Evolutionary conservation across 164 flowering plant genomes (phyloP), one percentile per base, ranked within the genome.

Genomic region (Chloranthus sessilifolius): DNA sequence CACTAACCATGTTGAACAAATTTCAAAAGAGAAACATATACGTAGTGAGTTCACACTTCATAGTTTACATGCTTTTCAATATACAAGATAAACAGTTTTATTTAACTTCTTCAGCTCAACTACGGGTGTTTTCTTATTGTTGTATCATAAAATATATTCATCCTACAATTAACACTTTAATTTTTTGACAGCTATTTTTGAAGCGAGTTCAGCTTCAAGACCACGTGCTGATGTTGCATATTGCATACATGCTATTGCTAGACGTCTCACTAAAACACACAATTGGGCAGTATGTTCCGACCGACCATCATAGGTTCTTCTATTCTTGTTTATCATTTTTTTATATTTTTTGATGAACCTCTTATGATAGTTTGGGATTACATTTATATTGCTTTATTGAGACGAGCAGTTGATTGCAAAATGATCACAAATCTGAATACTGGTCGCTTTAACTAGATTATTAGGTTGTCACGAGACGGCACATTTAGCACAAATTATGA

Each of bases 21-120:
- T 57, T 36, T 65, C 87, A 7, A 81, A 81, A 53, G 88, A 78
- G 61, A 76, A 69, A 50, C 83, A 78, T 39, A 59, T 81, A 24
- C 55, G 58, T 46, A 60, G 87, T 81, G 48, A 60, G 78, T 55
- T 27, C 12, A 41, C 11, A 8, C 45, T 55, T 10, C 34, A 28
- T 21, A 9, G 20, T 1, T 8, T 19, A 9, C 12, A 20, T 41
- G 10, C 11, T 25, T 15, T 22, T 43, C 11, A 6, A 21, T 21
- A 15, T n/a, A n/a, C n/a, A n/a, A n/a, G n/a, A n/a, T n/a, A n/a
- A n/a, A n/a, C n/a, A n/a, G n/a, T n/a, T n/a, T n/a, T n/a, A n/a
- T n/a, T n/a, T n/a, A n/a, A n/a, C n/a, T n/a, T n/a, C n/a, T n/a
- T n/a, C n/a, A n/a, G n/a, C n/a, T n/a, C n/a, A n/a, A n/a, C n/a